phyloP scores from a whole-genome alignment of 2,329 filamentous ascomycete genomes.

The Helicocarpus griseus region DNA sequence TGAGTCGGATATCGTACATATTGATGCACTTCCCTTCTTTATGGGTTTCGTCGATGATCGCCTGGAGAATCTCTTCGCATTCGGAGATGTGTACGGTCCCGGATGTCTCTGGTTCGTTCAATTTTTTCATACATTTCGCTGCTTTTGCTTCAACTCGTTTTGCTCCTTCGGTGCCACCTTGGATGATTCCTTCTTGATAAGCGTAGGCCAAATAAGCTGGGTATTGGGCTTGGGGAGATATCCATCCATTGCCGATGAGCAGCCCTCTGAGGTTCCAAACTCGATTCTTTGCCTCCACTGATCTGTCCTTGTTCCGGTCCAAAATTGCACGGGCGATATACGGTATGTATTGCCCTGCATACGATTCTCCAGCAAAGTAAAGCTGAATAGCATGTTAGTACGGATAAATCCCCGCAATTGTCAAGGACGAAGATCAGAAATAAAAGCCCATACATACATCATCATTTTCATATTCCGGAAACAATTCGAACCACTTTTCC shows the following conservation, averaged over 20 bases:
- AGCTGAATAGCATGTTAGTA: constrained; percentile 45
- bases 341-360: constrained; percentile 91
- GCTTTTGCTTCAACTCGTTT: constrained; percentile 60
- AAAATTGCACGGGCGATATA: constrained; percentile 91
- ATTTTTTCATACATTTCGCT: constrained; percentile 53
- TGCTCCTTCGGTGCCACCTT: constrained; percentile 55
- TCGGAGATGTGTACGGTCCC: constrained; percentile 55
- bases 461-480: constrained; percentile 83
- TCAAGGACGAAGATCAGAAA: neutral
- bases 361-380: constrained; percentile 92
- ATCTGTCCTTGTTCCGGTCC: constrained; percentile 63
- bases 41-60: constrained; percentile 59
- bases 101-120: constrained; percentile 50
- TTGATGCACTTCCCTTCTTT: constrained; percentile 61
- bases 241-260: constrained; percentile 96
- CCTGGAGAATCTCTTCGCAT: constrained; percentile 70
- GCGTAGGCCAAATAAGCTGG: constrained; percentile 73
- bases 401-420: neutral
- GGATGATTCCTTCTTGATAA: constrained; percentile 64
- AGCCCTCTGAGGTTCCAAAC: constrained; percentile 75
- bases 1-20: constrained; percentile 92
- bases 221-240: constrained; percentile 84
- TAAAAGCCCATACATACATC: constrained; percentile 66
- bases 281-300: constrained; percentile 28
- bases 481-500: constrained; percentile 82